These are phyloP conservation scores for Kockiozyma suomiensis DNA, from an alignment of 805 yeast genomes.

Conservation along the genomic window DNA sequence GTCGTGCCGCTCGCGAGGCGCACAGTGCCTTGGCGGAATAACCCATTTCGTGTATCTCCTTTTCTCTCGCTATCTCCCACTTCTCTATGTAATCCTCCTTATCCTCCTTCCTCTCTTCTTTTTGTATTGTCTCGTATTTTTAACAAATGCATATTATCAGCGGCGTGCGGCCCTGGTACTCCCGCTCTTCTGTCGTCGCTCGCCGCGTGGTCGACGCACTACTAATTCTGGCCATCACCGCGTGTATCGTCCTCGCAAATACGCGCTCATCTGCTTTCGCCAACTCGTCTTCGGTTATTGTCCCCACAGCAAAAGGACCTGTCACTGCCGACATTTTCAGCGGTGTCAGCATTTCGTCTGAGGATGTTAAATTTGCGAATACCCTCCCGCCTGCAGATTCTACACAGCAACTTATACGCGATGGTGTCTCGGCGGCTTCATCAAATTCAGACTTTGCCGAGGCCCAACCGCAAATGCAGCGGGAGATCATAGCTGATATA, in stretches of 20 bases:
- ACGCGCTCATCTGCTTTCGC: not conserved
- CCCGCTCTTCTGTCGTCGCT: not conserved
- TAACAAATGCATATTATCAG: not conserved
- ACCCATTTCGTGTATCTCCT: too few species aligned
- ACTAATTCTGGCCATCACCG: not conserved
- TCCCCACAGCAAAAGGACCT: not conserved
- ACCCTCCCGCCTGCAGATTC: too few species aligned
- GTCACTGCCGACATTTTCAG: too few species aligned
- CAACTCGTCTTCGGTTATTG: not conserved
- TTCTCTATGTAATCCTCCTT: not conserved
- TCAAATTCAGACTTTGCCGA: too few species aligned
- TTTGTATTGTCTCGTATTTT: not conserved
- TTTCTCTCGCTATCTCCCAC: not conserved
- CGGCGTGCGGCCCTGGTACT: not conserved
- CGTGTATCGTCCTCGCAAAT: not conserved
- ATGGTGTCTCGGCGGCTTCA: too few species aligned
- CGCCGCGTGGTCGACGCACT: not conserved
- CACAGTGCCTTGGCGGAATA: too few species aligned
- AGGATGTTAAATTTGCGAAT: too few species aligned
- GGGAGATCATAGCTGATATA: too few species aligned
- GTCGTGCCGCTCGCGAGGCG: too few species aligned
- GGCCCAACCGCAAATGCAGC: too few species aligned
- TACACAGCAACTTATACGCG: too few species aligned
- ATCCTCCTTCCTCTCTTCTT: not conserved
- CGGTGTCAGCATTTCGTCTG: too few species aligned